Evolutionary conservation across 768 basidiomycete genomes (phyloP).

Genomic region (Butyriboletus loyo): DNA sequence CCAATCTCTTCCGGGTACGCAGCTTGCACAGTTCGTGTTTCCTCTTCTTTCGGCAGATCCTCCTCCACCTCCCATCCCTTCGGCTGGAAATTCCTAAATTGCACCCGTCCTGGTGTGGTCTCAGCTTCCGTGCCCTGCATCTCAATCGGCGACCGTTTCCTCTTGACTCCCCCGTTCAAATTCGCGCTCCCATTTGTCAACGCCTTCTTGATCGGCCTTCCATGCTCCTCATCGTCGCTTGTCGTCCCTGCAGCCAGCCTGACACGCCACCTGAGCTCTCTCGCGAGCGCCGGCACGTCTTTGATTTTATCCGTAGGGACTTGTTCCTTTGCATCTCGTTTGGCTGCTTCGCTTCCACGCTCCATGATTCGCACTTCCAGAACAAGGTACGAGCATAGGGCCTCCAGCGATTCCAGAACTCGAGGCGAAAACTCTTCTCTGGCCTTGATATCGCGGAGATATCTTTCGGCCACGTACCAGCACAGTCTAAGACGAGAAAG

Average conservation of each 20-base stretch:
- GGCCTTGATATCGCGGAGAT: constrained; percentile 66
- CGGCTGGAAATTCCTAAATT: constrained; percentile 68
- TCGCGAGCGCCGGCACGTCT: constrained; percentile 75
- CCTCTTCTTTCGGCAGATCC: constrained; percentile 42
- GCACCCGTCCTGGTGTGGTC: constrained; percentile 20
- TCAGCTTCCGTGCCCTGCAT: constrained; percentile 3
- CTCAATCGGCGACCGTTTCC: constrained; percentile 34
- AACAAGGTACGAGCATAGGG: constrained; percentile 77
- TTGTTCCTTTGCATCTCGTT: constrained; percentile 76
- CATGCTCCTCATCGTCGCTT: constrained; percentile 65
- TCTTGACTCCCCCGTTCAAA: constrained; percentile 35
- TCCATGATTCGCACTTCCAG: constrained; percentile 73
- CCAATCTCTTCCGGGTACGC: constrained; percentile 38
- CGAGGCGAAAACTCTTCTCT: constrained; percentile 52
- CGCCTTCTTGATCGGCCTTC: constrained; percentile 23
- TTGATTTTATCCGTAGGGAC: constrained; percentile 79
- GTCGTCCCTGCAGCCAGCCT: constrained; percentile 55
- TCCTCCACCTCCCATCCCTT: constrained; percentile 59
- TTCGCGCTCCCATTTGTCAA: constrained; percentile 26
- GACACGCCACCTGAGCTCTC: constrained; percentile 85
- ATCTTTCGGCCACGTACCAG: constrained; percentile 88
- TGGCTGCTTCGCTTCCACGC: constrained; percentile 62
- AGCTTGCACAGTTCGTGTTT: constrained; percentile 37
- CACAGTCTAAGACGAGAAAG: constrained; percentile 54
- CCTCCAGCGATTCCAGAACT: constrained; percentile 66